Conservation (phyloP, 768 basidiomycete species). For the Lactarius sp. region DNA sequence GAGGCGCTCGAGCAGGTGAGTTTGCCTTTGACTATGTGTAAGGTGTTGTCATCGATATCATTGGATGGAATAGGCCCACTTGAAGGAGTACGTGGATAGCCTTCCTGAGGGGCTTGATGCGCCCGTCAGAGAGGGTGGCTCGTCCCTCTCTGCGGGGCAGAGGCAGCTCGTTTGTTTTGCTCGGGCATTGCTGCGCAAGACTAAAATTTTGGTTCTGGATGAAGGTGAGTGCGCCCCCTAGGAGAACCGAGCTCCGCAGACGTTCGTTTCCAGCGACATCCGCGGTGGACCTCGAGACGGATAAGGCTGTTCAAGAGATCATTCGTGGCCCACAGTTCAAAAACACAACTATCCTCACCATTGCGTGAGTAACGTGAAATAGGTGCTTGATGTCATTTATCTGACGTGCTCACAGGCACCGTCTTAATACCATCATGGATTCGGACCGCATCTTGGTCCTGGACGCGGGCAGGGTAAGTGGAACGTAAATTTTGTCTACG, state of each 20-base stretch:
- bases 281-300: conserved; percentile 88
- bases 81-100: conserved; percentile 63
- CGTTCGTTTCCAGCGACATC: conserved; percentile 56
- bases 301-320: conserved; percentile 82
- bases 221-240: conserved; percentile 51
- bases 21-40: conserved; percentile 26
- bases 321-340: conserved; percentile 75
- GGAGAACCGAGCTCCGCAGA: conserved; percentile 11
- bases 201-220: conserved; percentile 88
- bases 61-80: conserved; percentile 43
- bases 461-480: conserved; percentile 61
- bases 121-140: conserved; percentile 69
- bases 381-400: not conserved
- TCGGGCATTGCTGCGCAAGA: conserved; percentile 74
- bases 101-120: conserved; percentile 68
- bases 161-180: conserved; percentile 87
- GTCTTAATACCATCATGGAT: conserved; percentile 79
- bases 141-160: conserved; percentile 81
- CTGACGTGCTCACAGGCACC: conserved; percentile 44
- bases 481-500: not conserved
- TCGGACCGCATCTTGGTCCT: conserved; percentile 81
- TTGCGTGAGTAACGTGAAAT: conserved; percentile 55
- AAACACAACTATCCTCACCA: conserved; percentile 78
- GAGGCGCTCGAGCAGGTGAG: conserved; percentile 62
- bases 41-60: not conserved